A percentile compares a stretch with the other conserved stretches of the same genome.
These are phyloP conservation scores for Calonectria pteridis DNA, from an alignment of 2,329 filamentous ascomycete genomes.

Conservation along the genomic window DNA sequence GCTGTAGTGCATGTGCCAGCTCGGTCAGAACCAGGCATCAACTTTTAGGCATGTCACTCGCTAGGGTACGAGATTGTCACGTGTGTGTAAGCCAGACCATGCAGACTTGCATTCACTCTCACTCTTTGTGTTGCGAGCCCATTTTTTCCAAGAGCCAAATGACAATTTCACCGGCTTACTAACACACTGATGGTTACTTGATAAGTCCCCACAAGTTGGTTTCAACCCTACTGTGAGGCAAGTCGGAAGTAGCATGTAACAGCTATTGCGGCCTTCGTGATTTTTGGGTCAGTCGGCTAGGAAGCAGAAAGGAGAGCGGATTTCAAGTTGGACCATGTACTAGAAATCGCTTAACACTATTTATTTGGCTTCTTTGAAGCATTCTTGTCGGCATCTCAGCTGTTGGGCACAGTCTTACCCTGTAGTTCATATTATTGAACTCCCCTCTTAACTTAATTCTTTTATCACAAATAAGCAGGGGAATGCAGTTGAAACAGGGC, in stretches of 20 bases:
- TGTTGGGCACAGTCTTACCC: not conserved
- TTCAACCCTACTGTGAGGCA: not conserved
- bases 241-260: not conserved
- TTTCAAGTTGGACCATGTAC: too few relatives aligned
- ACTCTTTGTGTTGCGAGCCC: not conserved
- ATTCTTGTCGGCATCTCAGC: not conserved
- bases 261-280: too few relatives aligned
- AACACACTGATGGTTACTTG: not conserved
- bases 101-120: not conserved
- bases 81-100: not conserved
- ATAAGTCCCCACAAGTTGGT: not conserved
- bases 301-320: too few relatives aligned
- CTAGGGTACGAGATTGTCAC: not conserved
- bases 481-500: too few relatives aligned
- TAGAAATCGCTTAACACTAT: not conserved
- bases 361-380: not conserved
- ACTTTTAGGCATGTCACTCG: not conserved
- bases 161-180: not conserved
- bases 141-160: not conserved
- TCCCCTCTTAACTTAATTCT: too few relatives aligned
- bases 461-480: too few relatives aligned
- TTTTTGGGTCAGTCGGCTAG: too few relatives aligned
- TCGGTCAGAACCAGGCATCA: not conserved
- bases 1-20: not conserved
- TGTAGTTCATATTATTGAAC: not conserved